These are phyloP conservation scores for Aspergillus bombycis DNA, from an alignment of 2,329 filamentous ascomycete genomes.

Conservation along the genomic window DNA sequence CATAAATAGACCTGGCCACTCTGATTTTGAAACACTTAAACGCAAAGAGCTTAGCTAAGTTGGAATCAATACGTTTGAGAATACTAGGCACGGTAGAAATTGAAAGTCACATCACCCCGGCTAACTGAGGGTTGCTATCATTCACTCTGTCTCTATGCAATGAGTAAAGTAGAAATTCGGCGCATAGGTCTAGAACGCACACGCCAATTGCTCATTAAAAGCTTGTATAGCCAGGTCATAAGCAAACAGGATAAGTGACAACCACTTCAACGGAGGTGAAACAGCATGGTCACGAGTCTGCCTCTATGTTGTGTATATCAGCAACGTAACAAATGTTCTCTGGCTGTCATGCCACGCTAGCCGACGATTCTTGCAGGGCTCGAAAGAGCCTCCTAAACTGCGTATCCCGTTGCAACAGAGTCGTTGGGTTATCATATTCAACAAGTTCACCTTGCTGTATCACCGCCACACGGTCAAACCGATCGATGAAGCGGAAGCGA, in stretches of 20 bases:
- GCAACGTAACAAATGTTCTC: no score
- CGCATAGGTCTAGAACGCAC: neutral
- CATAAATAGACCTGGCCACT: neutral
- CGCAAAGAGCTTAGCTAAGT: neutral
- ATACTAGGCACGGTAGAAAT: neutral
- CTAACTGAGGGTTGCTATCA: neutral
- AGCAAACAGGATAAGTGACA: no score
- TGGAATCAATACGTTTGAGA: neutral
- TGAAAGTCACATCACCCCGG: no score
- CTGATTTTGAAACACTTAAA: neutral
- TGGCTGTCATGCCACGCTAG: no score
- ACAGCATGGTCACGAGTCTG: no score
- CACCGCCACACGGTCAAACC: constrained; percentile 31
- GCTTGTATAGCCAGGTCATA: neutral
- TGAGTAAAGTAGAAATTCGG: neutral
- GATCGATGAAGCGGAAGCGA: constrained; percentile 29
- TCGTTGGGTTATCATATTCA: constrained; percentile 14
- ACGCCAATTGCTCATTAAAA: neutral
- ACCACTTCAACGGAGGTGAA: no score
- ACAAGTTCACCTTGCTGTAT: constrained; percentile 28
- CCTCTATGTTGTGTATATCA: no score
- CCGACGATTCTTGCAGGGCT: neutral
- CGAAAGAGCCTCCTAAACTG: neutral
- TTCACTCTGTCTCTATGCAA: neutral
- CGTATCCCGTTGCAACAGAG: constrained; percentile 2